These are phyloP conservation scores for Lathyrus oleraceus DNA, from an alignment of 306 rosid genomes.

Conservation along the genomic window DNA sequence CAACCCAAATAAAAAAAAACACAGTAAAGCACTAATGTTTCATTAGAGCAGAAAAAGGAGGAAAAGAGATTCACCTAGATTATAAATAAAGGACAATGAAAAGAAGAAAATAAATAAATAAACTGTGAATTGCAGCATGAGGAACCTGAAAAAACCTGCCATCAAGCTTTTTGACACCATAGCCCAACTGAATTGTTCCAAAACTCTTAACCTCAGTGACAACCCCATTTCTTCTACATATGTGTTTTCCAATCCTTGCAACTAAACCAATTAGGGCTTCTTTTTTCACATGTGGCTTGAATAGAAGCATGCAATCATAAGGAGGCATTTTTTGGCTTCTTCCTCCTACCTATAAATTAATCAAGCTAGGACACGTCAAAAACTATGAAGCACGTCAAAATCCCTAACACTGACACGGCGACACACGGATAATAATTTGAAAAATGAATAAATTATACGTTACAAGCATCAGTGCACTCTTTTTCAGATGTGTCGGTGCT, in stretches of 20 bases:
- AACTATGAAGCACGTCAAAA: too few species aligned
- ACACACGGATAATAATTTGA: too few species aligned
- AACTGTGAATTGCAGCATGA: neutral
- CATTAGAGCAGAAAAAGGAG: neutral
- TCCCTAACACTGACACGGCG: too few species aligned
- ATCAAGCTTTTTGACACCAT: constrained; percentile 86
- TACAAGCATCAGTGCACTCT: too few species aligned
- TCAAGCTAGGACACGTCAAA: too few species aligned
- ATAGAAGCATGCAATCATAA: constrained; percentile 74
- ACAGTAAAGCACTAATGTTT: constrained; percentile 8
- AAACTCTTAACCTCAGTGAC: constrained; percentile 53
- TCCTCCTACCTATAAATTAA: neutral
- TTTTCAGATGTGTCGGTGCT: too few species aligned
- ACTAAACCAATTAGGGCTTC: constrained; percentile 63
- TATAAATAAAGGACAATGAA: neutral
- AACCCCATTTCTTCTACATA: constrained; percentile 73
- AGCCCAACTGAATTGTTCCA: constrained; percentile 77
- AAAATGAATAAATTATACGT: too few species aligned
- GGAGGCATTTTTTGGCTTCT: constrained; percentile 61
- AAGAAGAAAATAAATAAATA: neutral
- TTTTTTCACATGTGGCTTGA: constrained; percentile 54
- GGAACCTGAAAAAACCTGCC: constrained; percentile 76
- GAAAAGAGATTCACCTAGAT: neutral
- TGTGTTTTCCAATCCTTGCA: constrained; percentile 75
- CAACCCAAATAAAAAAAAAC: constrained; percentile 4